Conservation (phyloP, 345 rosid species). For the Nasturtium officinale region DNA sequence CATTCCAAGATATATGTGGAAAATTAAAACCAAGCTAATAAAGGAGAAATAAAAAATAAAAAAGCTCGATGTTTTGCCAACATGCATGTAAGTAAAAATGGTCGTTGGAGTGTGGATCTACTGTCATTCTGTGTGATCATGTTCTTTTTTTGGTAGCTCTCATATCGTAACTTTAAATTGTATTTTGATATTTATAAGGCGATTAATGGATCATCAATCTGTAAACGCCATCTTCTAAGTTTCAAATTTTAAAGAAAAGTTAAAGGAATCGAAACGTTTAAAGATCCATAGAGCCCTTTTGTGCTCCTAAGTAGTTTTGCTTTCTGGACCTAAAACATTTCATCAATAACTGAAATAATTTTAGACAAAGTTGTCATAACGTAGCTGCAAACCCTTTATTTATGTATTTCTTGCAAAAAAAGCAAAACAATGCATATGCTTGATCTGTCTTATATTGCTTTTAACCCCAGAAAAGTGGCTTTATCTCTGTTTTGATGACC, state of each 20-base stretch:
- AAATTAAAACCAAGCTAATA: neutral
- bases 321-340: constrained; percentile 17
- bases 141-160: neutral
- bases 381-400: constrained; percentile 19
- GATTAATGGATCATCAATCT: neutral
- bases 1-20: neutral
- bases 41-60: neutral
- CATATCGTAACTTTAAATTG: constrained; percentile 2
- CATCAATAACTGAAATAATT: constrained; percentile 12
- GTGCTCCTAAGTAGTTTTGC: neutral
- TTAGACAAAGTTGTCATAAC: too few relatives aligned
- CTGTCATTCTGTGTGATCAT: constrained; percentile 24
- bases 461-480: constrained; percentile 33
- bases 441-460: constrained; percentile 24
- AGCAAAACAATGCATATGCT: constrained; percentile 31
- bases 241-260: neutral
- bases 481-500: constrained; percentile 40
- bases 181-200: constrained; percentile 5
- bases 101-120: too few relatives aligned
- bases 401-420: neutral
- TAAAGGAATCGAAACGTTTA: neutral
- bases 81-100: constrained; percentile 38
- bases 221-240: neutral
- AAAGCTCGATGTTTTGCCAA: constrained; percentile 22
- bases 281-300: neutral